Conservation (phyloP, 164 flowering plant genomes). For the Tetracentron sinense region DNA sequence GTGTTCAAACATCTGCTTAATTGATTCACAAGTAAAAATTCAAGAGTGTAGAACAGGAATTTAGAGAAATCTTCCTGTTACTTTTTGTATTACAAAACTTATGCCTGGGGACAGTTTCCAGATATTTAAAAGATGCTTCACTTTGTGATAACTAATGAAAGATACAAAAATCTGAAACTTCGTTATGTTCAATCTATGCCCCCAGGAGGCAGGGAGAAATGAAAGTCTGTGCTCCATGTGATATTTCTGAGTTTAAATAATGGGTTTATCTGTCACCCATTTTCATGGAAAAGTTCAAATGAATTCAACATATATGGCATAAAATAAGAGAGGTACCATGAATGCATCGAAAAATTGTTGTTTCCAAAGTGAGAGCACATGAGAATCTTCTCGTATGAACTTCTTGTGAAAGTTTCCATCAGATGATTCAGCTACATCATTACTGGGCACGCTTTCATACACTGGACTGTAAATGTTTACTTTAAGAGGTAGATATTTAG, state of each 20-base stretch:
- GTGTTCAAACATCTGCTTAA: no score
- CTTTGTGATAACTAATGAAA: background rate
- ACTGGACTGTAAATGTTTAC: slow-evolving; percentile 27
- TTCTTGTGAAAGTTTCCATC: slow-evolving; percentile 19
- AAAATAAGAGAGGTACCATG: slow-evolving; percentile 32
- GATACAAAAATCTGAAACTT: background rate
- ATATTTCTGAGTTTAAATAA: background rate
- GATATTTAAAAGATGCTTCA: no score
- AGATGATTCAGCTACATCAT: slow-evolving; percentile 44
- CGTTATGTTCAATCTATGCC: no score
- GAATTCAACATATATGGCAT: background rate
- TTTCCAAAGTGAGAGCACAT: slow-evolving; percentile 54
- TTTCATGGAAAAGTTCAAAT: background rate
- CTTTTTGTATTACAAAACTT: no score
- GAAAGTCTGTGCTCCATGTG: background rate
- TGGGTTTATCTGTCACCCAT: background rate
- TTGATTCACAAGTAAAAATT: no score
- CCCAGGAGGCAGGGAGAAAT: background rate
- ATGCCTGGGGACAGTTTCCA: no score
- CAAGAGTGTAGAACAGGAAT: no score
- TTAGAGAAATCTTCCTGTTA: no score
- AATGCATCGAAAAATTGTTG: slow-evolving; percentile 71
- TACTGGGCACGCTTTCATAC: slow-evolving; percentile 41
- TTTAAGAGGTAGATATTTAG: background rate
- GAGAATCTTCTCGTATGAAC: slow-evolving; percentile 16